Conservation (phyloP, 352 stramenopile genomes). For the Phytopythium aichiense region DNA sequence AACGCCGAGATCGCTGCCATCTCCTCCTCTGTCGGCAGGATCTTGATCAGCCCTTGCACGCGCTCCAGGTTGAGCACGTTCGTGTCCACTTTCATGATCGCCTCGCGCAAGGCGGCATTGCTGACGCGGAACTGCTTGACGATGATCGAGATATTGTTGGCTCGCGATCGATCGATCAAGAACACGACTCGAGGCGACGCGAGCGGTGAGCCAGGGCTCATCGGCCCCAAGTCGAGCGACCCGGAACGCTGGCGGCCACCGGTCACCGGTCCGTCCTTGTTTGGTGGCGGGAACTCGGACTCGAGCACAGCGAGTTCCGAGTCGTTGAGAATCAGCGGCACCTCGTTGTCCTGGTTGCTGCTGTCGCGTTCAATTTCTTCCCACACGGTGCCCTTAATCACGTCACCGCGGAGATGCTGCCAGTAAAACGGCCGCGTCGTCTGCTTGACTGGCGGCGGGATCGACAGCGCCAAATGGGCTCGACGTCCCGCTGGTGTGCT, state of each 20-base stretch:
- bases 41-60: conserved; percentile 80
- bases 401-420: conserved; percentile 59
- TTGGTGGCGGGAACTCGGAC: conserved; percentile 57
- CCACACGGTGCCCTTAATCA: conserved; percentile 73
- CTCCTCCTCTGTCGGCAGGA: conserved; percentile 88
- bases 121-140: conserved; percentile 95
- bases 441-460: conserved; percentile 54
- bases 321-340: conserved; percentile 39
- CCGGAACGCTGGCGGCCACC: conserved; percentile 22
- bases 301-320: conserved; percentile 49
- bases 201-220: conserved; percentile 36
- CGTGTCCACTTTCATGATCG: conserved; percentile 80
- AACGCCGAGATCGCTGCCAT: conserved; percentile 64
- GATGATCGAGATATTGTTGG: conserved; percentile 95
- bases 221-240: conserved; percentile 2
- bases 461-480: conserved; percentile 53
- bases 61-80: conserved; percentile 77
- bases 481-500: conserved; percentile 20
- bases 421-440: conserved; percentile 73
- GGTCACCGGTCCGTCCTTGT: conserved; percentile 30
- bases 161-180: conserved; percentile 62
- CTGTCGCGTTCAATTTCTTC: conserved; percentile 66
- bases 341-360: conserved; percentile 49
- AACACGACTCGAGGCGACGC: conserved; percentile 63
- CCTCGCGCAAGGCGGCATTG: conserved; percentile 69